Evolutionary conservation across 495 filamentous ascomycete species (phyloP), one percentile per base, ranked within the genome.

Genomic region (Cenococcum geophilum): DNA sequence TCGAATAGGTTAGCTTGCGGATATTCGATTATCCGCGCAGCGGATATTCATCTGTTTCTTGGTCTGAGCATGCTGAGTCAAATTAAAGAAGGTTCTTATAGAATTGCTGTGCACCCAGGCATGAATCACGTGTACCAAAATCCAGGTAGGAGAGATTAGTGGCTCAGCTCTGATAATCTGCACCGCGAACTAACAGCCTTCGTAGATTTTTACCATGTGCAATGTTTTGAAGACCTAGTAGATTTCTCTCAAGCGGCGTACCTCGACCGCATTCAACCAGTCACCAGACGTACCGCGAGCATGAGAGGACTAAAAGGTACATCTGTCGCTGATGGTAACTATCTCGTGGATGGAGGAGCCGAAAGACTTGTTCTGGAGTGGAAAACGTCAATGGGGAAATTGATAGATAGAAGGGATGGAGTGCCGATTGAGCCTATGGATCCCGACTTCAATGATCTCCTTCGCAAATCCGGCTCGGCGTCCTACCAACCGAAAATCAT

Each of bases 171-270:
- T 49, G 45, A 49, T 49, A 49, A 49, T 22, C 21, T 49, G 21
- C 45, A 49, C 45, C 45, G 45, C 45, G 45, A 49, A 49, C 45
- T 49, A 49, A 49, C 45, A 10, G 45, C 45, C 20, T 18, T 49
- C 21, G 20, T 49, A 49, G 45, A 49, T 49, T 49, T 49, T 22
- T 49, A 49, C 45, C 45, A 49, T 49, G 45, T 49, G 18, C 45
- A 18, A 49, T 49, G 45, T 49, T 49, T 49, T 22, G 45, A 49
- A 22, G 45, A 49, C 14, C 45, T 49, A 18, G 45, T 49, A 20
- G 45, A 49, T 22, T 49, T 49, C 20, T 49, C 45, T 49, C 45
- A 49, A 49, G 45, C 8, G 45, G 45, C 45, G 45, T 49, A 49
- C 45, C 45, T 49, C 45, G 45, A 49, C 45, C 45, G 45, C 45